These are phyloP conservation scores for Aspergillus leporis DNA, from an alignment of 495 filamentous ascomycete genomes.

Conservation along the genomic window DNA sequence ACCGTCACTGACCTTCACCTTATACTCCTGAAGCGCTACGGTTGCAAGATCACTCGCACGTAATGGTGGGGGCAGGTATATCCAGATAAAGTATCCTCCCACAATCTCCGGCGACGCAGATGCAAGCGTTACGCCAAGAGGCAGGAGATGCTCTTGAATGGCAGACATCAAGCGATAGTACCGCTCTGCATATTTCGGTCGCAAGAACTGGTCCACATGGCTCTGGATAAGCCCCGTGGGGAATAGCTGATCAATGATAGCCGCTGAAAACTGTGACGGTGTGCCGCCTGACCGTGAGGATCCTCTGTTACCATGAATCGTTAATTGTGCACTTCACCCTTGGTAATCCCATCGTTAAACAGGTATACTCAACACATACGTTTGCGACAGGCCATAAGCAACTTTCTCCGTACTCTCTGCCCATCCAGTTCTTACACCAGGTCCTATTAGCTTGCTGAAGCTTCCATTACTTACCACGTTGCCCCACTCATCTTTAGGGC, in stretches of 20 bases:
- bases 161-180: constrained; percentile 54
- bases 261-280: constrained; percentile 69
- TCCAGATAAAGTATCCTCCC: constrained; percentile 85
- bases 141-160: constrained; percentile 55
- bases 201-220: constrained; percentile 50
- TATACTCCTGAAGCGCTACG: constrained; percentile 38
- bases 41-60: constrained; percentile 54
- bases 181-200: constrained; percentile 55
- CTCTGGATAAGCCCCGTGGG: constrained; percentile 47
- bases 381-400: constrained; percentile 64
- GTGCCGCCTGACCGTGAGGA: constrained; percentile 73
- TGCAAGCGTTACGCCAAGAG: constrained; percentile 56
- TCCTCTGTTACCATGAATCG: constrained; percentile 46
- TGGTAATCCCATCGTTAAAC: neutral
- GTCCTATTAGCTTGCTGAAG: constrained; percentile 83
- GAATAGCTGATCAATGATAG: constrained; percentile 63
- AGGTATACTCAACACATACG: constrained; percentile 41
- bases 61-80: constrained; percentile 57
- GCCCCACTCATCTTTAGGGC: constrained; percentile 61
- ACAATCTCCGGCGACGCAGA: constrained; percentile 30
- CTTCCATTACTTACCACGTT: constrained; percentile 78
- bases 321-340: constrained; percentile 6
- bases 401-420: constrained; percentile 70
- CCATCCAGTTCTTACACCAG: constrained; percentile 81
- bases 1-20: constrained; percentile 65